Evolutionary conservation across 2,329 filamentous ascomycete genomes (phyloP), one percentile per base, ranked within the genome.

Genomic region (Diaporthe helianthi): DNA sequence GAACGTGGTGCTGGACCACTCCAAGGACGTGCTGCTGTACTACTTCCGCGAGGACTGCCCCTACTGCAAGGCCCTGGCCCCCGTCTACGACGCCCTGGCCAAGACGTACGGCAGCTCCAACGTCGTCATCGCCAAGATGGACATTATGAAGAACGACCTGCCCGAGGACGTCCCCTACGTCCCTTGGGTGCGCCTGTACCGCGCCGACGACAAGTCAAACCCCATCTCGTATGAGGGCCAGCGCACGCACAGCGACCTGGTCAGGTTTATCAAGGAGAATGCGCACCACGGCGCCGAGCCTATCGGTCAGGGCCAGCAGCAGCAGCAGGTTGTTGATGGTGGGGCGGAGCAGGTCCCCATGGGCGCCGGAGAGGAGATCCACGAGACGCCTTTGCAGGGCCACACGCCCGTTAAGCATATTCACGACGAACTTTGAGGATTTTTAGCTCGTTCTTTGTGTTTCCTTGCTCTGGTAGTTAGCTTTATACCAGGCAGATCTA

Each of bases 11-110:
- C 87, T 98, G 68, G 92, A 99, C 79, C 91, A 97, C 81, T 87
- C 90, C 79, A 98, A 98, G 91, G 96, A 99, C 81, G 96, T 99
- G 71, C 89, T 99, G 74, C 83, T 99, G 73, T 96, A 99, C 86
- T 98, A 97, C 86, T 98, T 98, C 85, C 96, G 96, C 71, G 95
- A 96, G 73, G 98, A 96, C 95, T 99, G 96, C 81, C 96, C 96
- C 75, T 96, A 99, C 89, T 99, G 96, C 93, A 98, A 98, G 89
- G 94, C 90, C 81, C 91, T 99, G 72, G 94, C 95, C 67, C 95
- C 96, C 77, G 91, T 97, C 82, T 99, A 98, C 82, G 96, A 99
- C 73, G 93, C 97, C 81, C 92, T 99, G 70, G 96, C 89, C 67
- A 82, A 86, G 71, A 86, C 89, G 70, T 98, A 94, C 84, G 85